Evolutionary conservation across 495 filamentous ascomycete species (phyloP), one percentile per base, ranked within the genome.

Genomic region (Aspergillus sclerotiicarbonarius): DNA sequence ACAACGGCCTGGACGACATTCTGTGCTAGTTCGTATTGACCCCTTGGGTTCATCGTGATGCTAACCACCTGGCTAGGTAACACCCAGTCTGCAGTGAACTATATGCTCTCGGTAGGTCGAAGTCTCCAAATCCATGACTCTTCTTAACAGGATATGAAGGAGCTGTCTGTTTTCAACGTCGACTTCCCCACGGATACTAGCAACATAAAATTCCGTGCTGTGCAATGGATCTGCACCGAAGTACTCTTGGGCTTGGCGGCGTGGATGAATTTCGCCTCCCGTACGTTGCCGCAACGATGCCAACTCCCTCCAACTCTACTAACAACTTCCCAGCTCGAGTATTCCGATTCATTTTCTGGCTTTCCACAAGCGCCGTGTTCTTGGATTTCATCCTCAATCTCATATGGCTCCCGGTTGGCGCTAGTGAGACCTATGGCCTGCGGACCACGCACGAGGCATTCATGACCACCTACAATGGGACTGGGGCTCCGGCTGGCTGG

Each of bases 1-100:
- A 82, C 80, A 8, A 83, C 81, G 1, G 81, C 81, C 8, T 83
- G 81, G 81, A 83, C 81, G 21, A 83, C 81, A 4, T 83, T 83
- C 58, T 79, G 76, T 61, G 77, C 77, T 7, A 80, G 77, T 25
- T 25, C 25, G 25, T 25, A 3, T 25, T 5, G 25, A 25, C 2
- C 25, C 5, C 25, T 25, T 25, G 2, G 2, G 2, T 25, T 25
- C 25, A 3, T 25, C 25, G 25, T 25, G 25, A 25, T 25, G 2
- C 25, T 25, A 5, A 25, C 25, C 5, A 25, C 5, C 25, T 25
- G 25, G 5, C 5, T 5, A 25, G 25, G 25, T 57, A 82, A 81
- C 64, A 80, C 76, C 7, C 81, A 83, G 58, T 68, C 80, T 20
- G 76, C 81, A 0, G 72, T 69, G 5, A 83, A 83, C 62, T 83